A percentile compares a stretch with the other conserved stretches of the same genome.
Evolutionary conservation across 2,329 filamentous ascomycete genomes (phyloP).

Genomic region (Fusarium solani-melongenae): DNA sequence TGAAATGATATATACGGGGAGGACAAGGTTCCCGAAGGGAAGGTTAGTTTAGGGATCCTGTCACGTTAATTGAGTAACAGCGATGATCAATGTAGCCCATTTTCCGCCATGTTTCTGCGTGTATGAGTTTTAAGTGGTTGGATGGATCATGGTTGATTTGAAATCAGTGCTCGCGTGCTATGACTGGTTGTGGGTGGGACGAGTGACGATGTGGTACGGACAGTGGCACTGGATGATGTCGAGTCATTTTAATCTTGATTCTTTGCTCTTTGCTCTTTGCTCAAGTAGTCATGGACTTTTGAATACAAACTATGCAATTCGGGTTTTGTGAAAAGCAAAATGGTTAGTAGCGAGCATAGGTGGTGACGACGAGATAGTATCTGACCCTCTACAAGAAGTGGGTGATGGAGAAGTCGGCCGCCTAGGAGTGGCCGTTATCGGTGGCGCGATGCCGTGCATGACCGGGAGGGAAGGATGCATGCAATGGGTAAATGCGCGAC

Average conservation of each 20-base stretch:
- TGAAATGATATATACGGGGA: background rate
- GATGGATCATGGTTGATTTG: background rate
- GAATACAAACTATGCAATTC: background rate
- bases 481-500: background rate
- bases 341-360: background rate
- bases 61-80: constrained; percentile 24
- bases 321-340: background rate
- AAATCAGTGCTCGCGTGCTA: background rate
- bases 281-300: background rate
- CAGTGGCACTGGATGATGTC: background rate
- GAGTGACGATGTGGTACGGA: background rate
- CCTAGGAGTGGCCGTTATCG: constrained; percentile 28
- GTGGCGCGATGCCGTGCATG: constrained; percentile 31
- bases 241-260: background rate
- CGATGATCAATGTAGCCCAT: background rate
- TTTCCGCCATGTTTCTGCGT: background rate
- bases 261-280: background rate
- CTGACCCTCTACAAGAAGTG: background rate
- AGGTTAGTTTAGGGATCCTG: background rate
- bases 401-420: background rate
- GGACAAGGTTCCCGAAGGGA: background rate
- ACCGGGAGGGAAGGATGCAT: constrained; percentile 1
- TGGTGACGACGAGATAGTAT: background rate
- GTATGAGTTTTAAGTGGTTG: background rate
- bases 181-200: background rate